Conservation (phyloP, 257 asterid genomes). For the Cinchona pubescens region DNA sequence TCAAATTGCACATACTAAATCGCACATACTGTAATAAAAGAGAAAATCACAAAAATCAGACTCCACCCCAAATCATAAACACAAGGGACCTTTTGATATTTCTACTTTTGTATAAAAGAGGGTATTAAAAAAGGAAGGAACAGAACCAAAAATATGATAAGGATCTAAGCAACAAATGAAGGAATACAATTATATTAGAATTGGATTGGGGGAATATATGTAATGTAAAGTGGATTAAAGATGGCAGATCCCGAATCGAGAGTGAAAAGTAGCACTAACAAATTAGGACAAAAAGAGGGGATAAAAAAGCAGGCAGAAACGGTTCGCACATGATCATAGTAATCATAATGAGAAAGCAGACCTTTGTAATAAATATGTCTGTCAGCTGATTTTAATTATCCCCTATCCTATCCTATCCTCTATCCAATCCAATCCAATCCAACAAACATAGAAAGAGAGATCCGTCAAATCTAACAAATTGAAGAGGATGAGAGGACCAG, state of each 20-base stretch:
- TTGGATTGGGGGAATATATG: neutral
- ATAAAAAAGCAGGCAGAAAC: too few species aligned
- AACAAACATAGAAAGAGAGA: too few species aligned
- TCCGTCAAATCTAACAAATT: too few species aligned
- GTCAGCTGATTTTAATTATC: too few species aligned
- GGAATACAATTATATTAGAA: neutral
- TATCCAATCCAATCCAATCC: too few species aligned
- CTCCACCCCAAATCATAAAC: neutral
- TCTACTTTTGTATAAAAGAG: neutral
- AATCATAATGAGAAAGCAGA: too few species aligned
- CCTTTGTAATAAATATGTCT: too few species aligned
- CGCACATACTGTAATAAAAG: conserved; percentile 11
- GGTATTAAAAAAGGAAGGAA: neutral
- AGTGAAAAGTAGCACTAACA: too few species aligned
- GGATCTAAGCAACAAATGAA: neutral
- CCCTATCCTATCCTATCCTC: too few species aligned
- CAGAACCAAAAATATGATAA: neutral
- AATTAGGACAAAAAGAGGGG: too few species aligned
- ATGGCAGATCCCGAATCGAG: conserved; percentile 2
- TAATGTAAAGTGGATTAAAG: neutral
- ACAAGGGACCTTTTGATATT: neutral
- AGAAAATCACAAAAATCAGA: neutral
- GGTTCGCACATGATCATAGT: too few species aligned
- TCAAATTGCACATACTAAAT: conserved; percentile 19
- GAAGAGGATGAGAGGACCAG: too few species aligned